Conservation (phyloP, 805 yeast species). For the Schwanniomyces vanrijiae region DNA sequence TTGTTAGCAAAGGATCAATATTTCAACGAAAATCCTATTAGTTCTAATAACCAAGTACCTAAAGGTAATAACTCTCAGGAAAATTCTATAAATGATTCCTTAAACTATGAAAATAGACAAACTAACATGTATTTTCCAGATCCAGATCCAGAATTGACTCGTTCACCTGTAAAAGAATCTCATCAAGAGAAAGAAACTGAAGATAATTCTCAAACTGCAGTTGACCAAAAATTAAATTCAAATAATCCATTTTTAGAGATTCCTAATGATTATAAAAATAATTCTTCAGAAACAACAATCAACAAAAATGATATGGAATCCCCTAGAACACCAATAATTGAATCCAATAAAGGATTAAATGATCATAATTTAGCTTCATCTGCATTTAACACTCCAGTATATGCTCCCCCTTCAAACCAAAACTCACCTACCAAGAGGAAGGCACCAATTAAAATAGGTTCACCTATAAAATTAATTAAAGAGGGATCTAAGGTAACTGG, state of each 20-base stretch:
- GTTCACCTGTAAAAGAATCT: slow-evolving; percentile 14
- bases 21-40: slow-evolving; percentile 23
- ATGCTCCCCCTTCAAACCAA: not conserved
- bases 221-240: not conserved
- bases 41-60: slow-evolving; percentile 6
- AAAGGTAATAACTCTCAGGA: slow-evolving; percentile 3
- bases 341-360: not conserved
- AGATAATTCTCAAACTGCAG: slow-evolving; percentile 23
- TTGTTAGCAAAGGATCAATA: slow-evolving; percentile 28
- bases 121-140: slow-evolving; percentile 26
- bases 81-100: slow-evolving; percentile 7
- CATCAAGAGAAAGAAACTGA: not conserved
- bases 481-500: slow-evolving; percentile 29
- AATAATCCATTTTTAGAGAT: not conserved
- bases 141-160: slow-evolving; percentile 30
- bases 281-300: not conserved
- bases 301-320: not conserved
- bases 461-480: slow-evolving; percentile 36
- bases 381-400: not conserved
- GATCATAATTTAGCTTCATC: not conserved
- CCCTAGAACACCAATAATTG: not conserved
- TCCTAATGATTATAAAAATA: not conserved
- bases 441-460: slow-evolving; percentile 38
- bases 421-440: slow-evolving; percentile 7
- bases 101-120: slow-evolving; percentile 9